phyloP scores from a whole-genome alignment of 768 basidiomycete species.

The Suillus americanus region DNA sequence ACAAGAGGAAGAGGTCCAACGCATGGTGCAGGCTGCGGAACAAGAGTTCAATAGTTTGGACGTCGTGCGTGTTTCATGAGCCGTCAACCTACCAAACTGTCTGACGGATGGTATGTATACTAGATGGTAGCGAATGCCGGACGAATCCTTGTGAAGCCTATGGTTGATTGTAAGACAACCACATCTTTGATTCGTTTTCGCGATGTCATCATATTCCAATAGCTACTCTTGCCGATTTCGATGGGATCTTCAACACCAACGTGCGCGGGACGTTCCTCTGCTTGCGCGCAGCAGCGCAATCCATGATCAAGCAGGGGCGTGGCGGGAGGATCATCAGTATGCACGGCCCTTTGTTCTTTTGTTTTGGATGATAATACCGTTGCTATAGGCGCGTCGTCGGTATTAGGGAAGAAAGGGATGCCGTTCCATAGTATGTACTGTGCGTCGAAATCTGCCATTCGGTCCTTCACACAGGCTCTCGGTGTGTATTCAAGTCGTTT shows the following conservation, averaged over 20 bases:
- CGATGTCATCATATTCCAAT: background rate
- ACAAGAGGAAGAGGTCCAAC: slow-evolving; percentile 36
- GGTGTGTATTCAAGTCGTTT: background rate
- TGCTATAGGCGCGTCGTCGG: slow-evolving; percentile 30
- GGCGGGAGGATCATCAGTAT: slow-evolving; percentile 42
- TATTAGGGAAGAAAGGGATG: slow-evolving; percentile 10
- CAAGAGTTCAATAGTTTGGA: slow-evolving; percentile 39
- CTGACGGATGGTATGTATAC: background rate
- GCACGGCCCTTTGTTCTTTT: background rate
- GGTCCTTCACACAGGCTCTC: slow-evolving; percentile 33
- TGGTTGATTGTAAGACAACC: slow-evolving; percentile 1
- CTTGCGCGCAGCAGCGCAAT: slow-evolving; percentile 40
- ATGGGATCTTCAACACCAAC: slow-evolving; percentile 34
- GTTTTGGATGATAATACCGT: background rate
- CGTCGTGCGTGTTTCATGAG: slow-evolving; percentile 31
- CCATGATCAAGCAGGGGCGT: slow-evolving; percentile 44
- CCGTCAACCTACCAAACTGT: background rate
- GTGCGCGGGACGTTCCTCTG: slow-evolving; percentile 38
- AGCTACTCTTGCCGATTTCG: slow-evolving; percentile 34
- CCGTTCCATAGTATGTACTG: slow-evolving; percentile 21
- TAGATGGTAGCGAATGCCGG: slow-evolving; percentile 9
- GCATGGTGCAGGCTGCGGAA: slow-evolving; percentile 32
- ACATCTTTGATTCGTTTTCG: background rate
- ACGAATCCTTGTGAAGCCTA: background rate
- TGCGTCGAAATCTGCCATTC: slow-evolving; percentile 36